phyloP scores from a whole-genome alignment of 345 rosid species.

The Litchi chinensis region DNA sequence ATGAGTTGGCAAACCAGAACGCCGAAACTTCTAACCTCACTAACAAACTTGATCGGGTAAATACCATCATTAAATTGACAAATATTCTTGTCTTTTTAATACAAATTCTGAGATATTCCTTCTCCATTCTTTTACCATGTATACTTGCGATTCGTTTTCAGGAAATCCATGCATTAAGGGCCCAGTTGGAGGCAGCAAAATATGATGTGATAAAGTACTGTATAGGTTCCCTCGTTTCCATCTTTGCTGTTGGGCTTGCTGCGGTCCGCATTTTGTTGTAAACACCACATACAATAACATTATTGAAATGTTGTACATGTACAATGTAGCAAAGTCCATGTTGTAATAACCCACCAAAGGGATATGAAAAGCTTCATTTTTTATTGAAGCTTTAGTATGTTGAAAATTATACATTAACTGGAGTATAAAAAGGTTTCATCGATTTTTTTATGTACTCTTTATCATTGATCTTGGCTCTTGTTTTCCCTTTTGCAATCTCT shows the following conservation, averaged over 20 bases:
- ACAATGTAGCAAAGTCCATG: neutral
- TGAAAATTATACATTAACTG: neutral
- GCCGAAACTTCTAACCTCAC: slow-evolving; percentile 77
- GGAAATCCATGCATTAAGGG: slow-evolving; percentile 88
- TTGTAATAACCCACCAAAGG: neutral
- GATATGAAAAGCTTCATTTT: slow-evolving; percentile 14
- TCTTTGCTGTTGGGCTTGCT: slow-evolving; percentile 89
- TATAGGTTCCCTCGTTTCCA: slow-evolving; percentile 86
- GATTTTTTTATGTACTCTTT: too few species aligned
- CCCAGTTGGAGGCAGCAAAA: slow-evolving; percentile 84
- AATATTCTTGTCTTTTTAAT: neutral
- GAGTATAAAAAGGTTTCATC: neutral
- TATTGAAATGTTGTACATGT: neutral
- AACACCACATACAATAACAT: slow-evolving; percentile 1
- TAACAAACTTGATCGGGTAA: slow-evolving; percentile 84
- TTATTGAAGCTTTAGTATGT: slow-evolving; percentile 19
- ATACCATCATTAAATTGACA: slow-evolving; percentile 13
- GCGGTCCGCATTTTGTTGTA: slow-evolving; percentile 70
- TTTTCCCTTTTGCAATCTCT: neutral
- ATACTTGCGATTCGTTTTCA: slow-evolving; percentile 24
- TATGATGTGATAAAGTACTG: slow-evolving; percentile 90
- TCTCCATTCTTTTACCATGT: too few species aligned
- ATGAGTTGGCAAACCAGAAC: slow-evolving; percentile 74
- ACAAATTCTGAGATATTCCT: neutral
- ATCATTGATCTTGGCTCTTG: neutral